Percentiles rank a stretch among this genome's conserved stretches.
These are phyloP conservation scores for Monosporozyma solicola DNA, from an alignment of 805 yeast species.

Conservation along the genomic window DNA sequence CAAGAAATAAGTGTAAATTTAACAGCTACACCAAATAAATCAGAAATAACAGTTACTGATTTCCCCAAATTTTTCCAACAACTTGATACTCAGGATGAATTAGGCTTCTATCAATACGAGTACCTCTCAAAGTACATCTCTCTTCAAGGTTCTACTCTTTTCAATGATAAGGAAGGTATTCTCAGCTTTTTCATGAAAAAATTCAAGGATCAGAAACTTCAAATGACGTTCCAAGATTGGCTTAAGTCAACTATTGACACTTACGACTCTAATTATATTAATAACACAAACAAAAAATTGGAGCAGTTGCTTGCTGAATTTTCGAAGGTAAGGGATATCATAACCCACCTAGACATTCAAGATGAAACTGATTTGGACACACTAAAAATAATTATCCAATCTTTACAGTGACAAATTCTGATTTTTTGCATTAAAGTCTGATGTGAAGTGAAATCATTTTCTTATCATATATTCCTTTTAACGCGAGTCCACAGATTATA, in stretches of 20 bases:
- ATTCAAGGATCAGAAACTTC: slow-evolving; percentile 61
- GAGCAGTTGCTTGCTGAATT: slow-evolving; percentile 29
- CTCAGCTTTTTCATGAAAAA: slow-evolving; percentile 54
- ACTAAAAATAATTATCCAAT: neutral
- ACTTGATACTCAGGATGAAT: neutral
- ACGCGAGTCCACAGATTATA: too few relatives aligned
- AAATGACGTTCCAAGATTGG: slow-evolving; percentile 70
- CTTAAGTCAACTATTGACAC: slow-evolving; percentile 39
- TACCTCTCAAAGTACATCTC: slow-evolving; percentile 22
- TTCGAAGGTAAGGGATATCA: slow-evolving; percentile 5
- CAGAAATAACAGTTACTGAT: neutral
- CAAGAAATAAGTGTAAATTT: neutral
- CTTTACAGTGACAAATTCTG: neutral
- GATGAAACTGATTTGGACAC: slow-evolving; percentile 2
- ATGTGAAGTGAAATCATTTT: too few relatives aligned
- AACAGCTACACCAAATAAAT: neutral
- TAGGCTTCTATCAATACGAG: slow-evolving; percentile 20
- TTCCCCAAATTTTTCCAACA: neutral
- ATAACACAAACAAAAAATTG: slow-evolving; percentile 45
- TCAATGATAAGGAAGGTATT: slow-evolving; percentile 57
- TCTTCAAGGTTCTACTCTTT: slow-evolving; percentile 17
- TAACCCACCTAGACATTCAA: slow-evolving; percentile 12
- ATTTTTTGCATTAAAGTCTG: too few relatives aligned
- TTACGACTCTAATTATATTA: slow-evolving; percentile 40
- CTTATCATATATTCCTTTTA: too few relatives aligned